These are phyloP conservation scores for Aspergillus chevalieri DNA, from an alignment of 2,329 filamentous ascomycete genomes.

Conservation along the genomic window DNA sequence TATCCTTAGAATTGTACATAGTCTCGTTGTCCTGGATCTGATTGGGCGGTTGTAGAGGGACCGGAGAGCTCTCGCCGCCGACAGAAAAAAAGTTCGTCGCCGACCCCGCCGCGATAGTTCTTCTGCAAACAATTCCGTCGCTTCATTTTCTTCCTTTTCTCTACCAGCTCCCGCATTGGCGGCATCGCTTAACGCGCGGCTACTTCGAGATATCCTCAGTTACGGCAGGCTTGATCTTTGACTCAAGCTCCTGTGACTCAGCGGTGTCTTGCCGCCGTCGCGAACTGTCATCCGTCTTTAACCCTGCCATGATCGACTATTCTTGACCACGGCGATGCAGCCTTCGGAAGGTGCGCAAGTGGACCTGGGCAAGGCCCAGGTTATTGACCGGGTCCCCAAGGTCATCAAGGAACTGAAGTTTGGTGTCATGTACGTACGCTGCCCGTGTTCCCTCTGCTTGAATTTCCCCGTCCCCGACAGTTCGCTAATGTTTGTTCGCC, in stretches of 20 bases:
- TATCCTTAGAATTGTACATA: too few relatives aligned
- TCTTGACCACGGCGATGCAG: constrained; percentile 35
- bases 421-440: constrained; percentile 75
- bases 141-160: constrained; percentile 3
- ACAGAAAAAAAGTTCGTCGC: constrained; percentile 16
- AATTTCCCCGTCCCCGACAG: neutral
- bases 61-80: too few relatives aligned
- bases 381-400: constrained; percentile 81
- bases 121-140: constrained; percentile 11
- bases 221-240: neutral
- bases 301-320: constrained; percentile 29
- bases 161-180: neutral
- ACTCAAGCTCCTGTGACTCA: neutral
- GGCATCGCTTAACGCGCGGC: too few relatives aligned
- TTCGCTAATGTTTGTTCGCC: constrained; percentile 2
- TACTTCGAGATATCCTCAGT: neutral
- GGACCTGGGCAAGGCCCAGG: constrained; percentile 68
- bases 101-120: constrained; percentile 17
- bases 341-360: constrained; percentile 41
- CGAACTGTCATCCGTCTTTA: constrained; percentile 17
- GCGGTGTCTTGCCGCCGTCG: constrained; percentile 12
- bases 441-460: neutral
- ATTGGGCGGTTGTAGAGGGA: too few relatives aligned
- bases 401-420: constrained; percentile 91
- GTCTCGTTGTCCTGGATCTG: neutral